Evolutionary conservation across 371 early-diverging fungal genomes (phyloP), one percentile per base, ranked within the genome.

Genomic region (Racocetra persica): DNA sequence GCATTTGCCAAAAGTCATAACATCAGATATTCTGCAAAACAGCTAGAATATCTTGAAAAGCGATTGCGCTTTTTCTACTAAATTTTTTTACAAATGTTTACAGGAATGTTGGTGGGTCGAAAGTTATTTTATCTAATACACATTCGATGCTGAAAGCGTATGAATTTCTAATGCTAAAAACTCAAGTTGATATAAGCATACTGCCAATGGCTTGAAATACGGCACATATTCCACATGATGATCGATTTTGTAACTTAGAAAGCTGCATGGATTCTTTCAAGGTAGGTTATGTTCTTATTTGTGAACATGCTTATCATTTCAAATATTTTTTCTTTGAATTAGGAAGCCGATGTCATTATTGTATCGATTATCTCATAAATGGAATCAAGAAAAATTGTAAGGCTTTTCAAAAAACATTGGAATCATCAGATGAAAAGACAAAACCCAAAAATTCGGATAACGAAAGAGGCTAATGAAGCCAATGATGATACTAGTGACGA

Each of bases 11-110:
- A 32, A 32, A 32, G 4, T 32, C 4, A 32, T 4, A 32, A 32
- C 32, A 32, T 32, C 4, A 59, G 38, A 59, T 59, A 75, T 75
- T 59, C 38, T 11, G 41, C 41, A 41, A 59, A 32, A 41, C 18
- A 75, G 26, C 38, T 59, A 41, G 41, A 75, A 73, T 73, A 73
- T 73, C 55, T 73, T 73, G 74, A 73, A 73, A 73, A 73, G 26
- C 7, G 11, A 54, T 2, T 73, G 1, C 13, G 11, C 57, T 55
- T 54, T 73, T 73, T 51, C 10, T 73, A 32, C 13, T 73, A 73
- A 73, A 73, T 55, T 36, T 73, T 0, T 73, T 54, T 54, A 73
- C 16, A 6, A 18, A 52, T 52, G 5, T 52, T 18, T 18, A 52
- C 3, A 52, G 14, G 2, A 28, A 55, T 73, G 0, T 73, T 28